A percentile compares a stretch with the other conserved stretches of the same genome.
Evolutionary conservation across 805 yeast species (phyloP).

Genomic region (Soucietia sequanensis): DNA sequence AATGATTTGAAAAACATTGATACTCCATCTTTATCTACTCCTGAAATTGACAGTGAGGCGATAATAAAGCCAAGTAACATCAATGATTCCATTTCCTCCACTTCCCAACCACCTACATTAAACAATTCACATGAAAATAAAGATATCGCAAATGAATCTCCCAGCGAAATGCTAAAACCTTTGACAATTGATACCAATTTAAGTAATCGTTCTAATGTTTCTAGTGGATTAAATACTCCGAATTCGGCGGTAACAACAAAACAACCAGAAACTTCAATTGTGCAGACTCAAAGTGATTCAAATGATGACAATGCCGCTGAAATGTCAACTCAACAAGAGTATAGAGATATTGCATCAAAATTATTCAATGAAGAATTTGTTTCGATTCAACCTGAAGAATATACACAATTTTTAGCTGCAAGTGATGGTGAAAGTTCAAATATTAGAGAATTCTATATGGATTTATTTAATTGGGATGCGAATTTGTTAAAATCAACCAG

Average conservation of each 20-base stretch:
- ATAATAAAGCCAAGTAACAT: not conserved
- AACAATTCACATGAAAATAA: too few relatives aligned
- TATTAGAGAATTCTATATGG: conserved; percentile 46
- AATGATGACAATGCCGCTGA: conserved; percentile 1
- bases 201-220: not conserved
- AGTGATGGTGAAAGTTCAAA: conserved; percentile 37
- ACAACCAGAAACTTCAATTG: not conserved
- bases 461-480: conserved; percentile 45
- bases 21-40: conserved; percentile 1
- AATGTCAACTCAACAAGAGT: conserved; percentile 15
- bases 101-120: not conserved
- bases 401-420: conserved; percentile 41
- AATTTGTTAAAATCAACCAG: conserved; percentile 59
- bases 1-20: conserved; percentile 4
- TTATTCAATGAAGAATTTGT: conserved; percentile 41
- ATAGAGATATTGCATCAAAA: conserved; percentile 32
- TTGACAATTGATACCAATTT: not conserved
- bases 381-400: conserved; percentile 43
- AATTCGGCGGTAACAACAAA: not conserved
- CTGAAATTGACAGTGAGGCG: not conserved
- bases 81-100: not conserved
- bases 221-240: not conserved
- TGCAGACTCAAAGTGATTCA: not conserved
- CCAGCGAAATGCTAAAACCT: not conserved
- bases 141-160: not conserved